Evolutionary conservation across 495 filamentous ascomycete genomes (phyloP), one percentile per base, ranked within the genome.

Genomic region (Neurospora sp.): DNA sequence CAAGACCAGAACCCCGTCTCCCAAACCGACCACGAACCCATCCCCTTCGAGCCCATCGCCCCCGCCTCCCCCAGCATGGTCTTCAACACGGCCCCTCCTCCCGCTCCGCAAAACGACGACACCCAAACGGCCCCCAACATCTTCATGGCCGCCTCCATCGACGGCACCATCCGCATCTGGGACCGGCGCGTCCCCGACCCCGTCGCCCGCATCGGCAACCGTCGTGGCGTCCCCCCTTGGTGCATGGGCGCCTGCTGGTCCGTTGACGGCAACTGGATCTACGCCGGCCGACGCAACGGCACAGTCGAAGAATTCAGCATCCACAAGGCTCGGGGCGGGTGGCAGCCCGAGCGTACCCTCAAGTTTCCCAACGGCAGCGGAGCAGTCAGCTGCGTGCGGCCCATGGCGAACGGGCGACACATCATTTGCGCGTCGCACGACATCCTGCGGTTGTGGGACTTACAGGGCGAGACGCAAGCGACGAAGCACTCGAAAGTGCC

Each of bases 211-310:
- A 93, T 98, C 69, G 84, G 83, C 17, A 91, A 92, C 70, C 84
- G 86, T 10, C 85, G 83, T 31, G 91, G 91, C 70, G 90, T 91
- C 8, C 94, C 96, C 3, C 96, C 94, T 9, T 99, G 96, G 96
- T 98, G 94, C 81, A 98, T 97, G 91, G 93, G 91, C 74, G 94
- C 93, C n/a, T 96, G 93, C 82, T 99, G 96, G 96, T 94, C 91
- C 73, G 94, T 94, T 3, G 92, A 97, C 81, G 96, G 96, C 37
- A 98, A 99, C 81, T 94, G 87, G 81, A 94, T 99, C 71, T 99
- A 97, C 81, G 94, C 92, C 17, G 96, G 96, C 6, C 88, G 96
- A 44, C 87, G 96, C 70, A 99, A 98, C 81, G 92, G 93, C 71
- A 97, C 93, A 0, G 96, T 99, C 1, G 96, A 99, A 72, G 96